Evolutionary conservation across 176 grass and related monocot genomes (phyloP), one percentile per base, ranked within the genome.

Genomic region (Neostapfia colusana): DNA sequence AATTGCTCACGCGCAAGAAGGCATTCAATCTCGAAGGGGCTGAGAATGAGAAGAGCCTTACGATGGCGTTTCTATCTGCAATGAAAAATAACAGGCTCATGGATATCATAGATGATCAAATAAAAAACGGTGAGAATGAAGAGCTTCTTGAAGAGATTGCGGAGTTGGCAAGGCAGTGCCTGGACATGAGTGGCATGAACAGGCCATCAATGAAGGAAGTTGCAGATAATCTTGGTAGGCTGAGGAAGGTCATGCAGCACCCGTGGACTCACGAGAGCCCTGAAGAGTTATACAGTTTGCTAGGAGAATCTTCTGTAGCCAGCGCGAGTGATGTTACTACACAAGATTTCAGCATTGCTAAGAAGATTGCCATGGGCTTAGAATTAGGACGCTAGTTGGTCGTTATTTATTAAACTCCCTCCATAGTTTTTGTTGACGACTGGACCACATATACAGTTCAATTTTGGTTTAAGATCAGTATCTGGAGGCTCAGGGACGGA

Each of bases 201-300:
- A 54, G 51, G 51, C 20, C 51, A 21, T 54, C 51, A 2, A 54
- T 54, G 51, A 54, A 54, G 51, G 51, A 54, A 9, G 51, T 54
- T 21, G 51, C 51, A 11, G 51, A 54, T 54, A 54, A 54, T 20
- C 51, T 54, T 54, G 20, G 9, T 42, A 74, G 72, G 4, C 10
- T 74, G 21, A 74, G 54, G 63, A 78, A 78, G 63, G 45, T 51
- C 12, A 11, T 65, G 74, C 58, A 77, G 6, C 67, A 80, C 48
- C 66, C 78, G 18, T 80, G 66, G 78, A 56, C 66, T 4, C 41
- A 11, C 0, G 43, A 71, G 5, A 45, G 62, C 48, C 13, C 18
- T 8, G 67, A 71, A 49, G 67, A 80, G 54, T 8, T 48, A 12
- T 67, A 80, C 8, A 38, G 12, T 55, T 71, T 80, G 67, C 66